Percentiles rank a stretch among this genome's conserved stretches.
Evolutionary conservation across 345 rosid genomes (phyloP).

Genomic region (Salix koriyanagi): DNA sequence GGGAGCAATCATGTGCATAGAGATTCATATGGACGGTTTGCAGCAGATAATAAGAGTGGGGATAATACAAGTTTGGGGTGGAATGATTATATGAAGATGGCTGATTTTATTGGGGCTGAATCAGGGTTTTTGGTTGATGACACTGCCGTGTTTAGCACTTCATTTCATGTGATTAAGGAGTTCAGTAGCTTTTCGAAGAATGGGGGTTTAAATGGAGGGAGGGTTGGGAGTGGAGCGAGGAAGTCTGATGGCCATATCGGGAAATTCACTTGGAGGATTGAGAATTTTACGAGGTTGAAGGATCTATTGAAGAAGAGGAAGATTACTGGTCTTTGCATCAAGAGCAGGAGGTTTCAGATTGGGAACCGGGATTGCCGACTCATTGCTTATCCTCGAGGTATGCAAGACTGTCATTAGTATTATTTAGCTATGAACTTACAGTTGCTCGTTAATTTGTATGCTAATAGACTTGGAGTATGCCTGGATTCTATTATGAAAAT

Average conservation of each 20-base stretch:
- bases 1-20: constrained; percentile 80
- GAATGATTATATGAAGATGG: constrained; percentile 97
- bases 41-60: constrained; percentile 89
- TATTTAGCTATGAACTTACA: neutral
- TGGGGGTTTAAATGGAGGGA: constrained; percentile 55
- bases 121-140: constrained; percentile 80
- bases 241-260: constrained; percentile 92
- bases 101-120: constrained; percentile 67
- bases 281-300: constrained; percentile 84
- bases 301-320: constrained; percentile 96
- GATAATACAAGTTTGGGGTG: constrained; percentile 96
- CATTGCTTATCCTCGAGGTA: constrained; percentile 99
- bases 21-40: constrained; percentile 90
- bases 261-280: constrained; percentile 84
- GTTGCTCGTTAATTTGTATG: neutral
- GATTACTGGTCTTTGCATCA: constrained; percentile 94
- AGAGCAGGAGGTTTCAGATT: constrained; percentile 96
- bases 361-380: constrained; percentile 98
- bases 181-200: constrained; percentile 64
- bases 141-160: constrained; percentile 82
- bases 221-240: constrained; percentile 56
- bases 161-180: constrained; percentile 94
- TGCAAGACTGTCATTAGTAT: constrained; percentile 13
- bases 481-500: neutral
- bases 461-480: neutral